Evolutionary conservation across 176 grass and related monocot genomes (phyloP).

Genomic region (Zoysia japonica): DNA sequence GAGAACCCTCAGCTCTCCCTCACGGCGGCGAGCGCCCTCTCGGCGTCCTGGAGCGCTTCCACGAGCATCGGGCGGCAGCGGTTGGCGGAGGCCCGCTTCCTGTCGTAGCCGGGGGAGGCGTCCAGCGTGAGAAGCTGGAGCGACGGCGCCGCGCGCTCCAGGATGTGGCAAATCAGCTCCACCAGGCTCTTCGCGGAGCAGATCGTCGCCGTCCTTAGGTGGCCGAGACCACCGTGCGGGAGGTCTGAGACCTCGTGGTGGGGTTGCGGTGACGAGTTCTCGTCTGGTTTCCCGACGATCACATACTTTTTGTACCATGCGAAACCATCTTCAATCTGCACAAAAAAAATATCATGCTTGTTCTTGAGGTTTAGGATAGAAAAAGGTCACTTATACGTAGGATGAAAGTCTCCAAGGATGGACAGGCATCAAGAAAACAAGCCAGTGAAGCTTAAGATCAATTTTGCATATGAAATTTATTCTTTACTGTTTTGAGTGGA

Average conservation of each 20-base stretch:
- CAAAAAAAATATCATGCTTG: background rate
- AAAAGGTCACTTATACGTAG: too few species aligned
- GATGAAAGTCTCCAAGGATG: too few species aligned
- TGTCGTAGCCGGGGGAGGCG: slow-evolving; percentile 13
- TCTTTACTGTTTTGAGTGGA: too few species aligned
- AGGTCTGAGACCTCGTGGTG: background rate
- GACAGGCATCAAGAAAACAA: too few species aligned
- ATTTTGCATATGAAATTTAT: too few species aligned
- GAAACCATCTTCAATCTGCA: background rate
- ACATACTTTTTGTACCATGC: background rate
- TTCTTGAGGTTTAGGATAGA: too few species aligned
- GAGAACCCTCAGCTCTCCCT: too few species aligned
- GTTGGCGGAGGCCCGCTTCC: background rate
- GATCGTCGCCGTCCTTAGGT: background rate
- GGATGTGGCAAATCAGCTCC: background rate
- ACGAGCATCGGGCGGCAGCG: background rate
- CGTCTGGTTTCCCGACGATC: background rate
- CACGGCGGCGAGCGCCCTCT: too few species aligned
- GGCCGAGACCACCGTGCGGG: background rate
- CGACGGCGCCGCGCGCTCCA: background rate
- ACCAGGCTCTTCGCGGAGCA: background rate
- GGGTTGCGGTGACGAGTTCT: background rate
- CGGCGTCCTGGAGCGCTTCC: background rate
- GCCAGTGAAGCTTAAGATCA: too few species aligned
- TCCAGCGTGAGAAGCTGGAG: background rate